A percentile compares a stretch with the other conserved stretches of the same genome.
These are phyloP conservation scores for Rhexocercosporidium sp. DNA, from an alignment of 2,329 filamentous ascomycete genomes.

Conservation along the genomic window DNA sequence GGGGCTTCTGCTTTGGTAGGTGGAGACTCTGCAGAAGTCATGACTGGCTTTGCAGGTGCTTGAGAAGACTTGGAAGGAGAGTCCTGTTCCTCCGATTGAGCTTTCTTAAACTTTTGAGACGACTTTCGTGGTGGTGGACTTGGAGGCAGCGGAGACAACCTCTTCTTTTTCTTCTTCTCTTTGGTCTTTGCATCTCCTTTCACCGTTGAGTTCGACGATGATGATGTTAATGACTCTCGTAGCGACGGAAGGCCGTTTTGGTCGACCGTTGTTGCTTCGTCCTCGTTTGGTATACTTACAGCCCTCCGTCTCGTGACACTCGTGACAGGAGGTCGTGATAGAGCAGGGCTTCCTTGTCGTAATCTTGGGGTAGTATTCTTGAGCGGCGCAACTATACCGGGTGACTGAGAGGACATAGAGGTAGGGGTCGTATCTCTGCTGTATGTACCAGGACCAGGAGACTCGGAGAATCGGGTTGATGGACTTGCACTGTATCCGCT, in stretches of 20 bases:
- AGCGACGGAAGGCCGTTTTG: conserved; percentile 67
- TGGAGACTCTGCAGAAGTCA: conserved; percentile 21
- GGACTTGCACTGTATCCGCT: conserved; percentile 70
- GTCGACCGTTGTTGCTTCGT: conserved; percentile 52
- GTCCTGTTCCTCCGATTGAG: conserved; percentile 45
- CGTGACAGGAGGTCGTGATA: conserved; percentile 60
- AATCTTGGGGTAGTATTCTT: conserved; percentile 47
- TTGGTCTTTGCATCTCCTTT: conserved; percentile 56
- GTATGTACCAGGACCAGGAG: conserved; percentile 70
- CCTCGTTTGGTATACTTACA: conserved; percentile 59
- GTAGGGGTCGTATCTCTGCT: conserved; percentile 81
- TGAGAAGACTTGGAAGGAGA: conserved; percentile 48
- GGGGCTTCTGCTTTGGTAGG: conserved; percentile 18
- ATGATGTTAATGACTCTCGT: conserved; percentile 73
- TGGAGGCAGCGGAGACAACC: conserved; percentile 55
- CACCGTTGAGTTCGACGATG: conserved; percentile 73
- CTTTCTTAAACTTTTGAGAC: conserved; percentile 57
- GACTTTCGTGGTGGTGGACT: conserved; percentile 68
- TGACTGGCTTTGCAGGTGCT: conserved; percentile 32
- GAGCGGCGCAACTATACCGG: conserved; percentile 58
- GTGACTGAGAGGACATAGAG: conserved; percentile 77
- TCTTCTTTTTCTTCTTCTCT: conserved; percentile 51
- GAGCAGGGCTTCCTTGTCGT: conserved; percentile 60
- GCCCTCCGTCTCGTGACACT: conserved; percentile 56
- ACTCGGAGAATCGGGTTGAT: conserved; percentile 77